Conservation (phyloP, 768 basidiomycete genomes). For the Coprinopsis cinerea region DNA sequence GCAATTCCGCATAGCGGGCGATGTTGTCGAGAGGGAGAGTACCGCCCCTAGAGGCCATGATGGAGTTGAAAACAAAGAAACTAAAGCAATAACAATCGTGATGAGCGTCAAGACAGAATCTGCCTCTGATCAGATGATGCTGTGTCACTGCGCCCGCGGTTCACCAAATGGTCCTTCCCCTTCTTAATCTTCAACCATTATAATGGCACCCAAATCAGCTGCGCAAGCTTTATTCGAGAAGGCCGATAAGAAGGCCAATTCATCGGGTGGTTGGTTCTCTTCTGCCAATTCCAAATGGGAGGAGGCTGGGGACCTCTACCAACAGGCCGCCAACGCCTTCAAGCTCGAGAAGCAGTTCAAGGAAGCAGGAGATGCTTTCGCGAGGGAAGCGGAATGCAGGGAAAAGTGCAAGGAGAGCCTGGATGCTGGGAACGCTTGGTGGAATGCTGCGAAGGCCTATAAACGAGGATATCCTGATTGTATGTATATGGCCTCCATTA, state of each 20-base stretch:
- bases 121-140: conserved; percentile 15
- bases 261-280: conserved; percentile 85
- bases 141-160: conserved; percentile 9
- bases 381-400: conserved; percentile 91
- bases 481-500: conserved; percentile 36
- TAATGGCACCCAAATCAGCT: conserved; percentile 71
- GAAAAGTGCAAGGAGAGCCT: conserved; percentile 82
- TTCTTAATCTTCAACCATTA: conserved; percentile 16
- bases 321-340: conserved; percentile 90
- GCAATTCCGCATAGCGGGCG: conserved; percentile 44
- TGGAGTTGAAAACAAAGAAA: neutral
- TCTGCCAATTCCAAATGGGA: conserved; percentile 81
- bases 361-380: conserved; percentile 88
- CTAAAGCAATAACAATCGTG: neutral
- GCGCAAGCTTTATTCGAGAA: conserved; percentile 74
- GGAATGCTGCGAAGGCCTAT: conserved; percentile 96
- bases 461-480: conserved; percentile 84
- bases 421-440: conserved; percentile 98
- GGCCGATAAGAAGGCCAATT: conserved; percentile 88
- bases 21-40: conserved; percentile 38
- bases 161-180: conserved; percentile 11
- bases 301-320: conserved; percentile 93
- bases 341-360: conserved; percentile 90
- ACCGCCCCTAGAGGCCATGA: conserved; percentile 5
- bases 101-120: neutral